Evolutionary conservation across 2,329 filamentous ascomycete species (phyloP), one percentile per base, ranked within the genome.

Genomic region (Salinomyces thailandicus): DNA sequence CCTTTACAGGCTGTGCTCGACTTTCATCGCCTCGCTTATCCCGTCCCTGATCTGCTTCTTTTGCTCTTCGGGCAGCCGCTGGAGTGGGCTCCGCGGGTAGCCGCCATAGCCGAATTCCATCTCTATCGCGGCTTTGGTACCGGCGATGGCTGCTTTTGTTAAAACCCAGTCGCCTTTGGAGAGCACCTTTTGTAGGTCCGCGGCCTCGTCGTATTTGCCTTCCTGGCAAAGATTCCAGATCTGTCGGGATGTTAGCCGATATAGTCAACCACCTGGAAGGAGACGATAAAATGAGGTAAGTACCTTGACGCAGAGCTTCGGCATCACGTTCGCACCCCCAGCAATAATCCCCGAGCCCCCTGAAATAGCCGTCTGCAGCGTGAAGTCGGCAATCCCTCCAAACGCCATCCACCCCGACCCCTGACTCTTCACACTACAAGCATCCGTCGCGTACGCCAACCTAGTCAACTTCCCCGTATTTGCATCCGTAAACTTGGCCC

Each of bases 381-480:
- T 86, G 61, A 93, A 93, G 62, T 93, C 85, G 54, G 81, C 85
- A 59, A 91, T 84, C 46, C 85, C 85, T 31, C 85, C 85, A 54
- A 91, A 86, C 14, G 84, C 85, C 73, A 91, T 81, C 67, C 87
- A 93, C 5, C 62, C 63, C 12, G 58, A 62, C 22, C 62, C 62
- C 22, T 55, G 44, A 39, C 53, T 56, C 48, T 61, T 62, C 35
- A 80, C 76, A 0, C 79, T 85, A 59, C 77, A 75, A 39, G 85
- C 83, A 50, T 81, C 66, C 32, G 79, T 76, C 31, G 77, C 83
- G 11, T 72, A 62, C 5, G 85, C 84, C 4, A 93, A 83, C 19
- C 85, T 78, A 9, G 85, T 89, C 47, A 93, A 72, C 65, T 93
- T 93, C 46, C 85, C 85, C 1, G 84, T 91, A 67, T 85, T 91